These are phyloP conservation scores for Licmophora abbreviata DNA, from an alignment of 108 stramenopile genomes.

Conservation along the genomic window DNA sequence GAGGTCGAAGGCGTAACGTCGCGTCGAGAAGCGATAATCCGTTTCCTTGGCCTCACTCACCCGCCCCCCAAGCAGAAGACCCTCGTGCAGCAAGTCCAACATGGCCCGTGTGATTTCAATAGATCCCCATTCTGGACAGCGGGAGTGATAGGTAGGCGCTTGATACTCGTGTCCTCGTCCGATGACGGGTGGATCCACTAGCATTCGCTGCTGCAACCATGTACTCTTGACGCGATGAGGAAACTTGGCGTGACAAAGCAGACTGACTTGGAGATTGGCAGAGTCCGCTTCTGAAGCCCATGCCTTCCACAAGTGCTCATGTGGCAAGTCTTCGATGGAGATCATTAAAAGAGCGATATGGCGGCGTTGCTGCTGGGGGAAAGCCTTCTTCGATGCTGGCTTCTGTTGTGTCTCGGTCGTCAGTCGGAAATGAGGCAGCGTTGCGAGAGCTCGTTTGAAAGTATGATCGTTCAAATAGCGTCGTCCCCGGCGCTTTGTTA, in stretches of 20 bases:
- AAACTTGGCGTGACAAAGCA: constrained; percentile 78
- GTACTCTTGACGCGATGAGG: constrained; percentile 59
- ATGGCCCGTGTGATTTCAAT: constrained; percentile 86
- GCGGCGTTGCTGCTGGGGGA: too few relatives aligned
- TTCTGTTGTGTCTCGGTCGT: constrained; percentile 7
- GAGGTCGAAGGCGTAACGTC: constrained; percentile 19
- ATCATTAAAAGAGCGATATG: constrained; percentile 63
- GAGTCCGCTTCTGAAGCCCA: constrained; percentile 30
- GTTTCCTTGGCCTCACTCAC: constrained; percentile 9
- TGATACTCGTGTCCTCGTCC: constrained; percentile 29
- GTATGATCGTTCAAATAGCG: constrained; percentile 12
- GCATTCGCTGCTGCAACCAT: constrained; percentile 60
- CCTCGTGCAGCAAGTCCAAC: constrained; percentile 74
- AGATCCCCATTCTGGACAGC: constrained; percentile 83
- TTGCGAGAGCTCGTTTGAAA: constrained; percentile 1
- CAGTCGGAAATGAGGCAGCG: constrained; percentile 1
- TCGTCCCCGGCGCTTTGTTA: constrained; percentile 12
- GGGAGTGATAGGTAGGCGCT: constrained; percentile 44
- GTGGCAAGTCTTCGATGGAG: constrained; percentile 74
- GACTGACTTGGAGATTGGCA: constrained; percentile 33
- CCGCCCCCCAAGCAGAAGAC: constrained; percentile 41
- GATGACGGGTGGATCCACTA: constrained; percentile 35
- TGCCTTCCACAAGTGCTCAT: constrained; percentile 75
- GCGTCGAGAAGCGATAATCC: constrained; percentile 28
- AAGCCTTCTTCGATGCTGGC: constrained; percentile 23